Percentiles rank a stretch among this genome's conserved stretches.
Evolutionary conservation across 805 yeast species (phyloP).

Genomic region (Monosporozyma servazzii): DNA sequence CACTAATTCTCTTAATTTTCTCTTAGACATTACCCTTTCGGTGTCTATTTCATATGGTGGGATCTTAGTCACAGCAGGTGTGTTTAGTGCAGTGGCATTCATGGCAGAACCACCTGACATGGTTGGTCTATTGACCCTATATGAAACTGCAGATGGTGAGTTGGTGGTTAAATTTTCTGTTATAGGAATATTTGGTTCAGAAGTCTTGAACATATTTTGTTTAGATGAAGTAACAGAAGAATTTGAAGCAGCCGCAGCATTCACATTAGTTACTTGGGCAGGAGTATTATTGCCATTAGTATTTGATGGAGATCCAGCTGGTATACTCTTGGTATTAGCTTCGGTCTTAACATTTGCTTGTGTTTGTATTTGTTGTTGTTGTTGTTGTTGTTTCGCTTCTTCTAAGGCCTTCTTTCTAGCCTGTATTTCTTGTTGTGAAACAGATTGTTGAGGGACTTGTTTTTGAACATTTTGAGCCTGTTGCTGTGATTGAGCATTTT

Average conservation of each 20-base stretch:
- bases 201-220: conserved; percentile 29
- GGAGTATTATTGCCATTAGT: conserved; percentile 11
- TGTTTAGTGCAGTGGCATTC: conserved; percentile 56
- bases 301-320: neutral
- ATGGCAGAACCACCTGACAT: conserved; percentile 76
- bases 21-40: conserved; percentile 75
- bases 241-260: conserved; percentile 42
- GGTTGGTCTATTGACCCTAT: conserved; percentile 70
- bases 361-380: conserved; percentile 6
- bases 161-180: conserved; percentile 59
- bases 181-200: conserved; percentile 59
- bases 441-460: conserved; percentile 12
- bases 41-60: conserved; percentile 79
- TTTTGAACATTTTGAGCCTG: conserved; percentile 9
- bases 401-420: neutral
- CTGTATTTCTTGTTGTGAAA: conserved; percentile 9
- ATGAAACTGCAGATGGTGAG: conserved; percentile 54
- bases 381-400: conserved; percentile 11
- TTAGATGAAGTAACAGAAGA: conserved; percentile 20
- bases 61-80: conserved; percentile 65
- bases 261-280: conserved; percentile 38
- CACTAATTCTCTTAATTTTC: conserved; percentile 83
- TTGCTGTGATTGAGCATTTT: conserved; percentile 12
- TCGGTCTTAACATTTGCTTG: conserved; percentile 1
- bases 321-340: neutral